Evolutionary conservation across 2,329 filamentous ascomycete species (phyloP), one percentile per base, ranked within the genome.

Genomic region (Chaetomium strumarium): DNA sequence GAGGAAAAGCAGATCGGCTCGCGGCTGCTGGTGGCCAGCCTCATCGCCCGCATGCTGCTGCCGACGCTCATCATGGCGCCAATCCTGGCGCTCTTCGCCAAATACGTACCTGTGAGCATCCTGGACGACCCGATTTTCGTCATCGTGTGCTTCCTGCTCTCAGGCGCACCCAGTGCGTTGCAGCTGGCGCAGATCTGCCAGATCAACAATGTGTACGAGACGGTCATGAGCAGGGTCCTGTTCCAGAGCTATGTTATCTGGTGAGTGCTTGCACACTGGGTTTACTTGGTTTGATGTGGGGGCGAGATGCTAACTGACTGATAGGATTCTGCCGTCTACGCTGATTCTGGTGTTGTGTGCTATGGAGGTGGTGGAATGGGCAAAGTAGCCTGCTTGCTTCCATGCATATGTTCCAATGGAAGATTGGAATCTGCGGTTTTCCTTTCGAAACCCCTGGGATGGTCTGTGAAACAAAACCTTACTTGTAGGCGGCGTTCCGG

Each of bases 151-250:
- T 99, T 97, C 78, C 76, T 99, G 59, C 86, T 99, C 60, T 92
- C 90, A 0, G 93, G 93, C 34, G 93, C 93, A 3, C 93, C 93
- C 6, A 95, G 87, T 58, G 93, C 93, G 24, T 76, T 99, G 58
- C 93, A 99, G 72, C 75, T 99, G 65, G 92, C 93, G 7, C 93
- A 99, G 72, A 99, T 99, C 56, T 99, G 93, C 72, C 93, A 97
- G 77, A 88, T 97, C 72, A 99, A 99, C 70, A 86, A 86, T 58
- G 93, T 99, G 10, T 99, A 90, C 69, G 92, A 97, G 75, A 83
- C 86, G 16, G 90, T 93, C 45, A 97, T 99, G 91, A 88, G 88
- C 57, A 88, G 83, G 68, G 79, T 99, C 52, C 73, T 97, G 46
- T 96, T 97, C 75, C 92, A 96, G 75, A 96, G 92, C 72, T 95